phyloP scores from a whole-genome alignment of 225 moss, liverwort and hornwort genomes.

The Thuidium tamariscinum region DNA sequence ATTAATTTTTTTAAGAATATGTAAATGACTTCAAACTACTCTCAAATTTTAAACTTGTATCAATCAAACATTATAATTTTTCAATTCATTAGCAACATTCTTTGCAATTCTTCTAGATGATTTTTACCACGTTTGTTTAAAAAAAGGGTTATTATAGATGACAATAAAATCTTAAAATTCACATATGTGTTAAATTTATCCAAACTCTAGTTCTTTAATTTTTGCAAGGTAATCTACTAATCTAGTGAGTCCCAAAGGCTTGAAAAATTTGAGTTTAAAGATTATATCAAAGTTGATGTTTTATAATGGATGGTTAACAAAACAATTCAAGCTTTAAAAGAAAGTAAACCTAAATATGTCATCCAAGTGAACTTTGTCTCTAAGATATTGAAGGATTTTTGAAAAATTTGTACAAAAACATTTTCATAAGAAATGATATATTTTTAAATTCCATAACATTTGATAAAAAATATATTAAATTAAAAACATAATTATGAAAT shows the following conservation, averaged over 20 bases:
- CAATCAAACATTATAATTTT: too few relatives aligned
- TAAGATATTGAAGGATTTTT: rapidly evolving
- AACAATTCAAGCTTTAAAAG: too few relatives aligned
- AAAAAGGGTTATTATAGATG: rapidly evolving
- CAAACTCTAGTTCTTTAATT: too few relatives aligned
- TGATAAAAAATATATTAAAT: neutral
- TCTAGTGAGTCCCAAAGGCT: neutral
- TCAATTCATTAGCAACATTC: neutral
- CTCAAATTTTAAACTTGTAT: neutral
- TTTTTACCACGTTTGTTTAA: neutral
- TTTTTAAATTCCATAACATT: too few relatives aligned
- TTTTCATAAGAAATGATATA: neutral
- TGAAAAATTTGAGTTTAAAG: neutral
- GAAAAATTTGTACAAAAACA: neutral
- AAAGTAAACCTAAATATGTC: neutral
- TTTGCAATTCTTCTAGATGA: rapidly evolving
- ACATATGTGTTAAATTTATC: neutral
- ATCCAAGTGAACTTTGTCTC: neutral
- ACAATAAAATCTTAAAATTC: neutral
- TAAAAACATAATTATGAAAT: neutral
- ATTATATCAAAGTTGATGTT: too few relatives aligned
- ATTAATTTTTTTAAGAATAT: too few relatives aligned
- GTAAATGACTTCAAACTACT: neutral
- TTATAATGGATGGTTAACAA: neutral
- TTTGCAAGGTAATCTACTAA: too few relatives aligned